These are phyloP conservation scores for Trichoderma harzianum DNA, from an alignment of 2,329 filamentous ascomycete genomes.

Conservation along the genomic window DNA sequence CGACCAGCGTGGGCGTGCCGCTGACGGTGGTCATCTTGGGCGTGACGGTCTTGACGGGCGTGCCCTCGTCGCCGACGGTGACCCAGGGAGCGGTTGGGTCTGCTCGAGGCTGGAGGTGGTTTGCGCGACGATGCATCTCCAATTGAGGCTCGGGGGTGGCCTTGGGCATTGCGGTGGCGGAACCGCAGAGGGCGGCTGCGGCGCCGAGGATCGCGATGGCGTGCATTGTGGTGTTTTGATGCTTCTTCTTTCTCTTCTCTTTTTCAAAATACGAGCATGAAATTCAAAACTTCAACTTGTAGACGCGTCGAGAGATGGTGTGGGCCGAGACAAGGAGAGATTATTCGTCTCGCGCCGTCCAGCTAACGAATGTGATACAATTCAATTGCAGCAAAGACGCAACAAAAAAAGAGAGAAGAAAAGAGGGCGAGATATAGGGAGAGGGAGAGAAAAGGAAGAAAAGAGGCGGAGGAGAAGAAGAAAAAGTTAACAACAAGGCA, in stretches of 20 bases:
- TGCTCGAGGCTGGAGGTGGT: conserved; percentile 6
- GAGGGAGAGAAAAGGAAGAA: not conserved
- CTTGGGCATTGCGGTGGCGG: conserved; percentile 31
- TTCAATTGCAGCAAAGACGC: not conserved
- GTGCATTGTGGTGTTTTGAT: conserved; percentile 29
- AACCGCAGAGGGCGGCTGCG: conserved; percentile 26
- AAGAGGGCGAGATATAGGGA: not conserved
- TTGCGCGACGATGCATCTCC: conserved; percentile 9
- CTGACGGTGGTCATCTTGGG: conserved; percentile 45
- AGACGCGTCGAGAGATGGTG: not conserved
- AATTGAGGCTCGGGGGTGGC: conserved; percentile 20
- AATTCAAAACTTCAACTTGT: not conserved
- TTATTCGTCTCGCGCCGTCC: not conserved
- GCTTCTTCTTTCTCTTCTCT: not conserved
- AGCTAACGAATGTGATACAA: not conserved
- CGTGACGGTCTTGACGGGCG: conserved; percentile 45
- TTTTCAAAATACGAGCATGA: not conserved
- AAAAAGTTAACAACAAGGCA: not conserved
- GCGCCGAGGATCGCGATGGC: conserved; percentile 30
- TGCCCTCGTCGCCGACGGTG: conserved; percentile 46
- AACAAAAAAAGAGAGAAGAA: not conserved
- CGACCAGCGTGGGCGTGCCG: conserved; percentile 40
- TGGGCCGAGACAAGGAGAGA: not conserved
- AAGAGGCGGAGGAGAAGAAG: not conserved
- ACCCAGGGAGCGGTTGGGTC: conserved; percentile 45